A percentile compares a stretch with the other conserved stretches of the same genome.
Conservation (phyloP, 169 alveolate species). For the Cryptosporidium tyzzeri region DNA sequence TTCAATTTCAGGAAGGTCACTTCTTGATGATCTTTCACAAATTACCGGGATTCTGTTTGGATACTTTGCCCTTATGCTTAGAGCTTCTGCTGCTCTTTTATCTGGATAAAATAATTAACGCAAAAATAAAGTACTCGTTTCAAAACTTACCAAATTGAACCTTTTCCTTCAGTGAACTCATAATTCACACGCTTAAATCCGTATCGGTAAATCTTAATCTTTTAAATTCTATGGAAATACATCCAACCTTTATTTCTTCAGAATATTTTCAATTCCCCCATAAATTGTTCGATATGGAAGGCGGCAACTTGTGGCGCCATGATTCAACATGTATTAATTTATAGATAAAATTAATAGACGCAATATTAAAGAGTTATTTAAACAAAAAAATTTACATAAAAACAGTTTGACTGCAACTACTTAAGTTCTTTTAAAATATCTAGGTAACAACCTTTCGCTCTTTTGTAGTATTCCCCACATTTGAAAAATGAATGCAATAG, state of each 20-base stretch:
- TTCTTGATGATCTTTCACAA: conserved; percentile 83
- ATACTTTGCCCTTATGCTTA: conserved; percentile 86
- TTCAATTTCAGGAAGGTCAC: conserved; percentile 81
- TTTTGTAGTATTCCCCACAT: not conserved
- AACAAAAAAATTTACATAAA: not conserved
- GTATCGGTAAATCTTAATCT: not conserved
- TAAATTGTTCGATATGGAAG: conserved; percentile 29
- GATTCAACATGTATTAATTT: conserved; percentile 32
- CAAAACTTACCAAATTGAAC: conserved; percentile 76
- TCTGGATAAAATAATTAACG: conserved; percentile 76
- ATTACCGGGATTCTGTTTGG: conserved; percentile 92
- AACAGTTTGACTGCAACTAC: not conserved
- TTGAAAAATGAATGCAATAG: not conserved
- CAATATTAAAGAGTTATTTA: not conserved
- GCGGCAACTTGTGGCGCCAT: conserved; percentile 29
- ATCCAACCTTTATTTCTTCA: not conserved
- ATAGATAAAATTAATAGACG: conserved; percentile 4
- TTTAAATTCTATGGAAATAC: conserved; percentile 4
- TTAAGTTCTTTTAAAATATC: not conserved
- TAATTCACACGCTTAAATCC: conserved; percentile 3
- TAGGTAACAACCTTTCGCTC: not conserved
- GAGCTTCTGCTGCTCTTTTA: conserved; percentile 86
- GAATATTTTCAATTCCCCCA: conserved; percentile 29
- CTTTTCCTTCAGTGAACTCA: conserved; percentile 66
- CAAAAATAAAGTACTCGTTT: not conserved